Evolutionary conservation across 202 grass and related monocot genomes (phyloP), one percentile per base, ranked within the genome.

Genomic region (Schoenoplectus triqueter): DNA sequence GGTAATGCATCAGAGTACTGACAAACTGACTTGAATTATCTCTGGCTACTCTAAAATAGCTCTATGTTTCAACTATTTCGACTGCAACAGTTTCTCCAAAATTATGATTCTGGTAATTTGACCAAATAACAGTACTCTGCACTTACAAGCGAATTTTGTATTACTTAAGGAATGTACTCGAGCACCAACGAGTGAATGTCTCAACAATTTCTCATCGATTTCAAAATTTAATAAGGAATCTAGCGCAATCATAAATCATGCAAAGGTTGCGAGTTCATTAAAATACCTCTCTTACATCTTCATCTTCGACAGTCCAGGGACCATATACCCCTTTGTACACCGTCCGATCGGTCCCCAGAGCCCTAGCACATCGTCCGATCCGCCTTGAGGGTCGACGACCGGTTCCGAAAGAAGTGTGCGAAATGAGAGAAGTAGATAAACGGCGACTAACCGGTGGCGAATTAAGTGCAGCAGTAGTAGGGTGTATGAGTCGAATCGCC

Each of bases 321-420:
- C 90, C 92, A 87, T 98, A 98, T 0, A 87, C 85, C 47, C 95
- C 92, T 65, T 86, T 67, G 73, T 95, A 98, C 2, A 98, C 92
- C 5, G 64, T 83, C 73, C 81, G 89, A 80, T 93, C 92, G 2
- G 84, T 83, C 6, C 64, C 80, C 10, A 54, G 19, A 50, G 80
- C 80, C 4, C 79, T 10, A 84, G 83, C 5, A 81, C 74, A 20
- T 44, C 56, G 60, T 84, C 68, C 15, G 86, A 81, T 8, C 90
- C 64, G 52, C 87, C 90, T 52, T 7, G 73, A 39, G 7, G 68
- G 47, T 6, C 6, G 22, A 2, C 42, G 11, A 46, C 13, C 42
- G 67, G 47, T 67, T 67, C 65, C 22, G 22, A 67, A 67, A 67
- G 70, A 51, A 51, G 11, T 9, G 15, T 18, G 6, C 45, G 49